Conservation (phyloP, 768 basidiomycete genomes). For the Mycena leptocephala region DNA sequence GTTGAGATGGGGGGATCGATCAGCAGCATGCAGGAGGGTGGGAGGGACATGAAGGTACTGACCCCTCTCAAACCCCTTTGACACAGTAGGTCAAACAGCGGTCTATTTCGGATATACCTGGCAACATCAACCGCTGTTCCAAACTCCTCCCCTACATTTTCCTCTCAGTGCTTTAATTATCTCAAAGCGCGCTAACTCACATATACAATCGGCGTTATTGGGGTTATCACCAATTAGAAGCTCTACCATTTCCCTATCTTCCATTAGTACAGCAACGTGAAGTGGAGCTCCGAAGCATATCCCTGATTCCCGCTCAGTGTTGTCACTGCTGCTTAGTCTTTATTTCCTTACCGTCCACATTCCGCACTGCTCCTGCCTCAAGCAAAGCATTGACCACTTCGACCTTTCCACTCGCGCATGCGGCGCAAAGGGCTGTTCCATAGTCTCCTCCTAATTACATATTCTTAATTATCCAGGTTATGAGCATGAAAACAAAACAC, state of each 20-base stretch:
- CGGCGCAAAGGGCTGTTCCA: no score
- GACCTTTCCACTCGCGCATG: no score
- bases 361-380: no score
- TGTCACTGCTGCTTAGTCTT: neutral
- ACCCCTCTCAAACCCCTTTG: no score
- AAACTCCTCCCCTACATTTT: neutral
- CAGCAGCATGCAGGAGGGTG: neutral
- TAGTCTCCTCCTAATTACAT: no score
- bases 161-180: neutral
- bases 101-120: no score
- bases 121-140: no score
- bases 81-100: no score
- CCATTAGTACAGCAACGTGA: neutral
- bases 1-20: neutral
- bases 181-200: neutral
- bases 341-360: no score
- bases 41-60: neutral
- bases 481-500: neutral
- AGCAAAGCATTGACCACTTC: no score
- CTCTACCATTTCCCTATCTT: neutral
- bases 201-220: neutral
- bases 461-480: neutral
- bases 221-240: neutral
- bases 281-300: no score
- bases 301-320: neutral